These are phyloP conservation scores for Dentipellis fragilis DNA, from an alignment of 768 basidiomycete genomes.

Conservation along the genomic window DNA sequence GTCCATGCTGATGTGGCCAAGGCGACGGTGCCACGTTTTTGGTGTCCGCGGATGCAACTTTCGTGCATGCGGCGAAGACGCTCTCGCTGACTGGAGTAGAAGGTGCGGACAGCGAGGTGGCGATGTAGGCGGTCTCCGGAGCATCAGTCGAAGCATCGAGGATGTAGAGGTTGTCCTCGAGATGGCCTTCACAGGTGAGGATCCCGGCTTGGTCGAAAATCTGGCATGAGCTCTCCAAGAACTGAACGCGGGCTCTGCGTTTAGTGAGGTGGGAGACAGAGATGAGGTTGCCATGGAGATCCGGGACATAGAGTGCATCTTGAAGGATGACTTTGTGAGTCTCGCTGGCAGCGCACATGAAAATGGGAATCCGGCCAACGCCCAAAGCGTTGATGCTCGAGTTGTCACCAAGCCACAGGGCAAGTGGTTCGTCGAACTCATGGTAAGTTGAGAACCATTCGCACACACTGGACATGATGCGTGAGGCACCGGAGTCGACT, in stretches of 20 bases:
- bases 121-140: not conserved
- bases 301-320: not conserved
- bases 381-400: not conserved
- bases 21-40: not conserved
- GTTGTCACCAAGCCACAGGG: conserved; percentile 11
- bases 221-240: not conserved
- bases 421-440: not conserved
- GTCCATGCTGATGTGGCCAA: not conserved
- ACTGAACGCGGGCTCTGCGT: not conserved
- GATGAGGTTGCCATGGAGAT: not conserved
- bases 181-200: not conserved
- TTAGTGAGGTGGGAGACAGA: not conserved
- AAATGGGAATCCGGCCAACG: not conserved
- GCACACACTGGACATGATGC: conserved; percentile 10
- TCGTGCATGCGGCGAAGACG: not conserved
- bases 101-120: too few relatives aligned
- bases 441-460: not conserved
- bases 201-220: not conserved
- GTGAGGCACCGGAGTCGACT: conserved; percentile 13
- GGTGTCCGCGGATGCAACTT: not conserved
- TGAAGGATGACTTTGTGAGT: not conserved
- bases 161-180: not conserved
- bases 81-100: too few relatives aligned
- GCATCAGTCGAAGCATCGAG: not conserved
- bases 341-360: not conserved